Conservation (phyloP, 116 monocot genomes). For the Iris pallida region DNA sequence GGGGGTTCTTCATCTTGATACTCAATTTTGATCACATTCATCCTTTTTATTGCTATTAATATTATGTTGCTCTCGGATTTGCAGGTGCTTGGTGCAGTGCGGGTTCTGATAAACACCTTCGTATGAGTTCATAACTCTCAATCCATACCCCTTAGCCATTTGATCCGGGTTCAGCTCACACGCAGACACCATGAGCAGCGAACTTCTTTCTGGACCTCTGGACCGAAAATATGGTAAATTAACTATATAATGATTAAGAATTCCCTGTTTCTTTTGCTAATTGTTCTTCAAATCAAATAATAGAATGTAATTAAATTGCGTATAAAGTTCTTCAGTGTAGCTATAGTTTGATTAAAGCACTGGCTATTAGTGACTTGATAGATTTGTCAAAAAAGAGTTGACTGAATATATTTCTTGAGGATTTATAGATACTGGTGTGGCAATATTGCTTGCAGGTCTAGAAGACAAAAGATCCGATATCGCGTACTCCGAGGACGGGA, state of each 20-base stretch:
- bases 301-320: background rate
- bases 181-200: constrained; percentile 29
- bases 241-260: background rate
- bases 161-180: constrained; percentile 24
- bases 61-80: background rate
- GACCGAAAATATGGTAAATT: constrained; percentile 41
- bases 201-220: constrained; percentile 34
- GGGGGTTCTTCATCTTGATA: too few species aligned
- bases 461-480: constrained; percentile 10
- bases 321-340: background rate
- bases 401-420: background rate
- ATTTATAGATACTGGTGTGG: background rate
- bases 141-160: constrained; percentile 8
- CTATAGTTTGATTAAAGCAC: background rate
- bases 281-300: too few species aligned
- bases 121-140: constrained; percentile 33
- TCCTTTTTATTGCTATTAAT: constrained; percentile 4
- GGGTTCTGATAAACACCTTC: constrained; percentile 8
- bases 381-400: background rate
- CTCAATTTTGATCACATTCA: too few species aligned
- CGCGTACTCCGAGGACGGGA: constrained; percentile 12
- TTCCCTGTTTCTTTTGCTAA: background rate
- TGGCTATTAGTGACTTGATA: background rate
- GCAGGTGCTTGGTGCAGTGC: constrained; percentile 27
- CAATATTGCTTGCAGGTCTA: constrained; percentile 10